Evolutionary conservation across 148 eudicot species (phyloP), one percentile per base, ranked within the genome.

Genomic region (Pouteria glomerata): DNA sequence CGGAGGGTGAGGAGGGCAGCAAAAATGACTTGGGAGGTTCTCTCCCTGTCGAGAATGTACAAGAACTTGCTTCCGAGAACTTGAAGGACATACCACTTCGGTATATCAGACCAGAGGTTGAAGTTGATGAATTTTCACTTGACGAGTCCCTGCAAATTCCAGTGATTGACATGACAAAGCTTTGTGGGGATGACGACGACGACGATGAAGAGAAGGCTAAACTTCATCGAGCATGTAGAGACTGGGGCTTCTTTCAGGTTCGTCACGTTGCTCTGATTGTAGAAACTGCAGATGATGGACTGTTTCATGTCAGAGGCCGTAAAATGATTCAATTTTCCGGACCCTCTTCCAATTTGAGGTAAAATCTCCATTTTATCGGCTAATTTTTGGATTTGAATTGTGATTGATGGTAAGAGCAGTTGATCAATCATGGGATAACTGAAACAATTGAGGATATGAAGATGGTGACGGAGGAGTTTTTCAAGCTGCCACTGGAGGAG

Each of bases 201-300:
- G 45, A 58, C 15, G 35, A 56, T 10, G 37, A 68, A 23, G 85
- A 82, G 52, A 14, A 58, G 45, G 55, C 52, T 34, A 82, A 82
- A 35, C 74, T 82, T 56, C 79, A 78, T 59, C 23, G 29, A 13
- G 79, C 77, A 2, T 77, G 81, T 29, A 74, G 63, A 66, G 74
- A 71, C 3, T 81, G 81, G 81, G 81, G 81, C 3, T 74, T 77
- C 74, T 81, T 81, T 60, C 84, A 81, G 81, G 81, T 81, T 56
- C 23, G 0, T 23, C 3, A 12, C 26, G n/a, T 1, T n/a, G n/a
- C n/a, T n/a, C n/a, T n/a, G n/a, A n/a, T n/a, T n/a, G n/a, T n/a
- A n/a, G n/a, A n/a, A n/a, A n/a, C n/a, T n/a, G n/a, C n/a, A n/a
- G n/a, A n/a, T n/a, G n/a, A n/a, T n/a, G n/a, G n/a, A n/a, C n/a